A percentile compares a stretch with the other conserved stretches of the same genome.
phyloP scores from a whole-genome alignment of 78 protist species.

The Dictyostelium firmibasis region DNA sequence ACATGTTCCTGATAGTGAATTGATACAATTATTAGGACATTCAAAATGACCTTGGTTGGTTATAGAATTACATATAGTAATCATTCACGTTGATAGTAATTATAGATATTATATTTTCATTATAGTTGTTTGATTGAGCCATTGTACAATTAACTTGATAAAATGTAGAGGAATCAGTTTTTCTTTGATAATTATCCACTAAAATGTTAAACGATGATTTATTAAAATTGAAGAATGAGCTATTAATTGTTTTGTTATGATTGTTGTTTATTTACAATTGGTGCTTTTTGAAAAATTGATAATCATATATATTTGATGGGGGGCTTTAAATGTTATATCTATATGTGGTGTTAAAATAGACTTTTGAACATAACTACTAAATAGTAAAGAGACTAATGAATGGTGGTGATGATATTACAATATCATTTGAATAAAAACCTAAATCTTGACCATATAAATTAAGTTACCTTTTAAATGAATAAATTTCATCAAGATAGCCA shows the following conservation, averaged over 20 bases:
- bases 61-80: background rate
- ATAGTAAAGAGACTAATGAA: no score
- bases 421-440: background rate
- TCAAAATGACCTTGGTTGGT: background rate
- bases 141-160: background rate
- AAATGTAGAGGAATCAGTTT: background rate
- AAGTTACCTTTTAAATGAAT: no score
- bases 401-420: no score
- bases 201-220: background rate
- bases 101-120: background rate
- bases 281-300: background rate
- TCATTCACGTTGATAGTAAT: background rate
- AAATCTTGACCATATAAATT: background rate
- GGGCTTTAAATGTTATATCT: background rate
- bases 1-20: background rate
- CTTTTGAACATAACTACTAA: no score
- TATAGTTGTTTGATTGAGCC: no score
- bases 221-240: background rate
- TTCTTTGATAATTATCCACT: background rate
- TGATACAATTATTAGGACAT: background rate
- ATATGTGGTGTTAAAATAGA: no score
- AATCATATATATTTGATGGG: background rate
- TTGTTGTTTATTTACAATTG: background rate
- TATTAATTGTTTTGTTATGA: background rate
- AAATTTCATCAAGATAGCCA: no score